These are phyloP conservation scores for Thermothelomyces thermophilus DNA, from an alignment of 2,329 filamentous ascomycete species.

Conservation along the genomic window DNA sequence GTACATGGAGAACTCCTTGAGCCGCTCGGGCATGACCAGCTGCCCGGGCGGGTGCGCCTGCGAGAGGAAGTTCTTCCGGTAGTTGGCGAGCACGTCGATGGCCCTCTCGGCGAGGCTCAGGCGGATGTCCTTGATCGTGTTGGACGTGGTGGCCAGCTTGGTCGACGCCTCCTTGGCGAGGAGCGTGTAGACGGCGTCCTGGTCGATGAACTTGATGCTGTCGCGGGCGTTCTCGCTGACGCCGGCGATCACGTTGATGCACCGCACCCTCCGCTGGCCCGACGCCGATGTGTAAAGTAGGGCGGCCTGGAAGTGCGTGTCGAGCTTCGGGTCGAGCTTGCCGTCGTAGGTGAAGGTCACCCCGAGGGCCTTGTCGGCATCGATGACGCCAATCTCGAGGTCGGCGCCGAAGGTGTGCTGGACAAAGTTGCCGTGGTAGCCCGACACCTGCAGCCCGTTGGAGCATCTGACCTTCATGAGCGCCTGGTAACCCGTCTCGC, in stretches of 20 bases:
- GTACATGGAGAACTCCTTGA: conserved; percentile 97
- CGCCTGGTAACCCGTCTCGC: conserved; percentile 91
- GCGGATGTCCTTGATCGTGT: conserved; percentile 76
- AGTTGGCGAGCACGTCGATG: conserved; percentile 84
- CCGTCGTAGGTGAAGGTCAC: conserved; percentile 94
- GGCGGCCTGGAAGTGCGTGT: conserved; percentile 95
- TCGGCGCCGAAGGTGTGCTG: conserved; percentile 94
- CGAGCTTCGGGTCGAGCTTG: conserved; percentile 92
- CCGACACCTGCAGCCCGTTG: conserved; percentile 85
- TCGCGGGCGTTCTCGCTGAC: conserved; percentile 82
- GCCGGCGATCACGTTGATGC: conserved; percentile 87
- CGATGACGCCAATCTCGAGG: conserved; percentile 85
- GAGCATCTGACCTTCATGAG: conserved; percentile 98
- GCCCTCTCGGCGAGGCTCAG: conserved; percentile 81
- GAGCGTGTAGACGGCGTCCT: conserved; percentile 83
- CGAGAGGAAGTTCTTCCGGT: conserved; percentile 83
- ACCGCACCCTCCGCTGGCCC: conserved; percentile 84
- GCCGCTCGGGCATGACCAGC: conserved; percentile 86
- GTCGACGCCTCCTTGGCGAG: conserved; percentile 90
- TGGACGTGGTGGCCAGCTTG: conserved; percentile 66
- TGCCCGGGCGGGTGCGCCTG: conserved; percentile 83
- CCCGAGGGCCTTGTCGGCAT: conserved; percentile 87
- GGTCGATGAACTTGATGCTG: conserved; percentile 86
- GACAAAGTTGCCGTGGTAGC: conserved; percentile 94
- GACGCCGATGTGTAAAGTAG: conserved; percentile 88